Conservation (phyloP, 2,329 filamentous ascomycete species). For the Aureobasidium pullulans region DNA sequence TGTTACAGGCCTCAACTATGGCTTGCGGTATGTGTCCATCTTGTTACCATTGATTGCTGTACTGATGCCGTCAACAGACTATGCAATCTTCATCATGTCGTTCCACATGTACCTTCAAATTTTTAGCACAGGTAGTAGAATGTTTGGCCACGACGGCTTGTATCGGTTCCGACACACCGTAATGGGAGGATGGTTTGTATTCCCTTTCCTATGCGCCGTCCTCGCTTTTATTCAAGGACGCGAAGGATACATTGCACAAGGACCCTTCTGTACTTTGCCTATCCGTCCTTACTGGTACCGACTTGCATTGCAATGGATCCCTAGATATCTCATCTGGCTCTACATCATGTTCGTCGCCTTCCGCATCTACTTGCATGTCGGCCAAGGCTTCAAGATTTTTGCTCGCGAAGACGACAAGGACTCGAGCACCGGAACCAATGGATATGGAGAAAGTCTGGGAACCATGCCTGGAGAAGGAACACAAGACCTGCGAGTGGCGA, state of each 20-base stretch:
- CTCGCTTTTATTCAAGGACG: constrained; percentile 55
- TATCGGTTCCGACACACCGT: constrained; percentile 59
- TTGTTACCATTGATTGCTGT: not conserved
- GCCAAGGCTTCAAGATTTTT: constrained; percentile 36
- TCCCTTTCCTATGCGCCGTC: constrained; percentile 54
- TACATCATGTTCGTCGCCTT: constrained; percentile 59
- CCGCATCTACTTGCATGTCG: constrained; percentile 64
- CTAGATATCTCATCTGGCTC: constrained; percentile 61
- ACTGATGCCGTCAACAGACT: constrained; percentile 38
- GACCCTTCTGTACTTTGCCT: constrained; percentile 64
- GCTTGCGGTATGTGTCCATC: constrained; percentile 44
- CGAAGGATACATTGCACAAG: constrained; percentile 53
- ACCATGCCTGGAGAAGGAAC: not conserved
- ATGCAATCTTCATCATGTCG: constrained; percentile 65
- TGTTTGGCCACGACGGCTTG: constrained; percentile 52
- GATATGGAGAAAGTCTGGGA: not conserved
- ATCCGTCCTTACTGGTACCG: constrained; percentile 61
- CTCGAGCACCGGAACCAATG: constrained; percentile 3
- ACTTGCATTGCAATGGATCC: constrained; percentile 63
- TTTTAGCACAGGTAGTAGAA: constrained; percentile 45
- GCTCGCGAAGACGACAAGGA: constrained; percentile 23
- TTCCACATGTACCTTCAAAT: constrained; percentile 67
- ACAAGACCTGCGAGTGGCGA: not conserved
- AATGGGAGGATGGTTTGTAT: constrained; percentile 48
- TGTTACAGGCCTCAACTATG: constrained; percentile 59